Evolutionary conservation across 2,329 filamentous ascomycete species (phyloP).

Genomic region (Alternaria ethzedia): DNA sequence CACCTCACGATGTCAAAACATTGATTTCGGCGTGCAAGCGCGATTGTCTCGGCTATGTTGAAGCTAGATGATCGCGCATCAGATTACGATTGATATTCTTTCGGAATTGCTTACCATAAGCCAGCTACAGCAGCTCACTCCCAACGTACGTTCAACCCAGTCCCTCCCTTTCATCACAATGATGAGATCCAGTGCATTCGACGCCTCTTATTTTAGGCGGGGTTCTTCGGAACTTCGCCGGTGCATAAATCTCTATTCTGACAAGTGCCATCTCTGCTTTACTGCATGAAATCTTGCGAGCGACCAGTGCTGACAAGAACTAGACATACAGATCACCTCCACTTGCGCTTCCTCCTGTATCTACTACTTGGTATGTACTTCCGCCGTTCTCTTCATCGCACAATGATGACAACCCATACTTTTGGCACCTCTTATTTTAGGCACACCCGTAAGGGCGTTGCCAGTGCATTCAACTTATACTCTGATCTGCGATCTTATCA

Average conservation of each 20-base stretch:
- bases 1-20: background rate
- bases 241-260: background rate
- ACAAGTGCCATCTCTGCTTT: background rate
- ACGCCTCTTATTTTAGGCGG: background rate
- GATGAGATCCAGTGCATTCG: background rate
- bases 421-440: constrained; percentile 86
- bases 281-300: background rate
- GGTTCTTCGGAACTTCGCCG: background rate
- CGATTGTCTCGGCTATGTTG: background rate
- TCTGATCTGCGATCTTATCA: constrained; percentile 34
- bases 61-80: background rate
- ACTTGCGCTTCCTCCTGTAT: background rate
- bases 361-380: background rate
- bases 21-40: background rate
- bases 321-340: background rate
- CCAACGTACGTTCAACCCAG: background rate
- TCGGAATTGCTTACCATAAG: constrained; percentile 41
- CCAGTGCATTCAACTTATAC: constrained; percentile 47
- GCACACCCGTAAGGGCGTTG: constrained; percentile 36
- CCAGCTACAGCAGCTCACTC: background rate
- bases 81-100: background rate
- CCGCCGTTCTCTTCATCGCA: background rate
- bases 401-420: constrained; percentile 30
- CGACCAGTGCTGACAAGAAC: background rate
- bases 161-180: background rate